Conservation (phyloP, 352 stramenopile genomes). For the Globisporangium canariense region DNA sequence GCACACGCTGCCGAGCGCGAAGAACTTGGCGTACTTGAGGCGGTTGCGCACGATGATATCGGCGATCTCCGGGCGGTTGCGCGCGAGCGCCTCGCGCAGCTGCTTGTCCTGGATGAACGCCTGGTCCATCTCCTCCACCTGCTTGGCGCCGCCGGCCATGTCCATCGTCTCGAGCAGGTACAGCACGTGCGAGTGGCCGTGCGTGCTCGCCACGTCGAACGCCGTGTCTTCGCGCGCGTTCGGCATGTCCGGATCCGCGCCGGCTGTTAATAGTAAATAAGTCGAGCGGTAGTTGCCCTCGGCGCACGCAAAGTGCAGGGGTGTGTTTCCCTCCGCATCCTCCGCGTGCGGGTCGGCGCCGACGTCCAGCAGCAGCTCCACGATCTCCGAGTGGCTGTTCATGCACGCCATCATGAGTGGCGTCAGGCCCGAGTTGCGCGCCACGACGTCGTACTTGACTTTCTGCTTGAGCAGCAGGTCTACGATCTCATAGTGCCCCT, state of each 20-base stretch:
- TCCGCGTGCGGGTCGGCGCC: constrained; percentile 75
- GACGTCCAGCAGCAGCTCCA: constrained; percentile 68
- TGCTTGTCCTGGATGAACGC: constrained; percentile 59
- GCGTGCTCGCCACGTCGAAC: constrained; percentile 67
- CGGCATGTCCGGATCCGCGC: constrained; percentile 81
- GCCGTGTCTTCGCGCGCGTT: constrained; percentile 77
- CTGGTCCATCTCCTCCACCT: constrained; percentile 56
- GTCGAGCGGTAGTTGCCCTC: constrained; percentile 75
- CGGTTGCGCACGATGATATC: constrained; percentile 78
- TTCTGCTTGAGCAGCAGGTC: constrained; percentile 36
- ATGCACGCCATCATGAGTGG: constrained; percentile 70
- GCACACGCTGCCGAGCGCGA: constrained; percentile 48
- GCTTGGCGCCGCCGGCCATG: constrained; percentile 50
- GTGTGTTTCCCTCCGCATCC: constrained; percentile 76
- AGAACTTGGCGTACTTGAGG: constrained; percentile 70
- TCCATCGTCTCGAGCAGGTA: constrained; percentile 81
- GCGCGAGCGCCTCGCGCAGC: constrained; percentile 53
- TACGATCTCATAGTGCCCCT: constrained; percentile 43
- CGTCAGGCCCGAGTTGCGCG: constrained; percentile 41
- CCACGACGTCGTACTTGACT: constrained; percentile 49
- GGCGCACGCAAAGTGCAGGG: constrained; percentile 72
- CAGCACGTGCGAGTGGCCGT: constrained; percentile 67
- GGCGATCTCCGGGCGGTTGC: constrained; percentile 63
- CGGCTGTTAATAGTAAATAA: constrained; percentile 78
- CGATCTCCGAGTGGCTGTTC: constrained; percentile 50